These are phyloP conservation scores for Urostyla sp. DNA, from an alignment of 73 alveolate genomes.

Conservation along the genomic window DNA sequence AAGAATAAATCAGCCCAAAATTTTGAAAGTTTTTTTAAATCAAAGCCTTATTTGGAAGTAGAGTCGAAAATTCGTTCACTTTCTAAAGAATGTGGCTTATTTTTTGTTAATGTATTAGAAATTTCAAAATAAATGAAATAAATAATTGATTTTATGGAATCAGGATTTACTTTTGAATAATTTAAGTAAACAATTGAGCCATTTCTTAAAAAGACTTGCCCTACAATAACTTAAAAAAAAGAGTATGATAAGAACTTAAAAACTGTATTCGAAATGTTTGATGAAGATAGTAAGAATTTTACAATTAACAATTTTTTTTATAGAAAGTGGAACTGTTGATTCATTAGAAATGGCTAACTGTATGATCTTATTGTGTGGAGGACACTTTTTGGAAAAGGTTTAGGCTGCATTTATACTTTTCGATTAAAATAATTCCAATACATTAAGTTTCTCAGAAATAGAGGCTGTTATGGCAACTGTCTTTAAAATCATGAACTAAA, in stretches of 20 bases:
- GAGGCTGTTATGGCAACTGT: slow-evolving; percentile 1
- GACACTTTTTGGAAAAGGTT: slow-evolving; percentile 17
- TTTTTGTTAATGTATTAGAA: slow-evolving; percentile 8
- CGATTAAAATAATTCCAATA: slow-evolving; percentile 28
- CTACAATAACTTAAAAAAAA: neutral
- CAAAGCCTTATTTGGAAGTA: neutral
- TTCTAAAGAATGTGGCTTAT: slow-evolving; percentile 13
- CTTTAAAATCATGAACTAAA: slow-evolving; percentile 8
- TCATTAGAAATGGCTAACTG: slow-evolving; percentile 41
- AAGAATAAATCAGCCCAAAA: neutral
- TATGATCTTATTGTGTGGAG: slow-evolving; percentile 52
- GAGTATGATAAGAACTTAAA: neutral
- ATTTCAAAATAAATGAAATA: slow-evolving; percentile 24
- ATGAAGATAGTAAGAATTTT: slow-evolving; percentile 12
- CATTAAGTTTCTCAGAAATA: slow-evolving; percentile 22
- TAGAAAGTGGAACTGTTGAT: slow-evolving; percentile 44
- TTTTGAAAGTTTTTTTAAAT: slow-evolving; percentile 5
- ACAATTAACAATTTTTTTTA: neutral
- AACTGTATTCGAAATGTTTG: slow-evolving; percentile 35
- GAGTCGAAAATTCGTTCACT: slow-evolving; percentile 12
- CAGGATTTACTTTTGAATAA: neutral
- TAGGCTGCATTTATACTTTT: slow-evolving; percentile 41
- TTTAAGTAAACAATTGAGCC: slow-evolving; percentile 22
- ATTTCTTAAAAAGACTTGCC: neutral
- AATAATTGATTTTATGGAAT: slow-evolving; percentile 9